These are phyloP conservation scores for Glycine latifolia DNA, from an alignment of 306 rosid species.

Conservation along the genomic window DNA sequence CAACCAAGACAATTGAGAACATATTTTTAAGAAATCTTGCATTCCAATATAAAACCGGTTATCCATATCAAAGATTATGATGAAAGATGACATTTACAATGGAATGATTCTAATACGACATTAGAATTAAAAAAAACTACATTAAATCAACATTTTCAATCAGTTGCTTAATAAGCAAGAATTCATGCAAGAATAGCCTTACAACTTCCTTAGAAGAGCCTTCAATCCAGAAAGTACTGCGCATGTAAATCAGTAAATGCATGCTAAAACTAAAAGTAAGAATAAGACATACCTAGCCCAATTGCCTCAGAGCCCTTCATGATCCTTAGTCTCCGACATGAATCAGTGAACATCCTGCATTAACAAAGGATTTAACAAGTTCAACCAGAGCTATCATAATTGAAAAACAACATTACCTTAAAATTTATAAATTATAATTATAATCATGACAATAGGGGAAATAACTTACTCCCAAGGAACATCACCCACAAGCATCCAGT, in stretches of 20 bases:
- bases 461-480: constrained; percentile 95
- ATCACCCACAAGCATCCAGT: constrained; percentile 99
- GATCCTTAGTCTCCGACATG: constrained; percentile 86
- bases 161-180: not conserved
- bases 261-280: not conserved
- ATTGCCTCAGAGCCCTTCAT: constrained; percentile 96
- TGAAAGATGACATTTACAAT: constrained; percentile 11
- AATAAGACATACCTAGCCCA: constrained; percentile 70
- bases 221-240: not conserved
- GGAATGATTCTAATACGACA: not conserved
- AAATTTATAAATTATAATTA: constrained; percentile 15
- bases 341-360: constrained; percentile 82
- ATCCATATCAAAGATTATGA: constrained; percentile 14
- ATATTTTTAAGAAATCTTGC: constrained; percentile 18
- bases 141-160: not conserved
- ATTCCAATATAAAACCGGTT: constrained; percentile 18
- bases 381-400: constrained; percentile 5
- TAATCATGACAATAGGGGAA: constrained; percentile 28
- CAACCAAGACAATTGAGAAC: constrained; percentile 41
- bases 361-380: constrained; percentile 26
- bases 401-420: not conserved
- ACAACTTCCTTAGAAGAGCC: not conserved
- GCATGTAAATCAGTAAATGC: not conserved
- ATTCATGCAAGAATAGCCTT: constrained; percentile 7
- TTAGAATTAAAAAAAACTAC: too few species aligned